phyloP scores from a whole-genome alignment of 1,284 basidiomycete species.

The Trichosporon faecale region DNA sequence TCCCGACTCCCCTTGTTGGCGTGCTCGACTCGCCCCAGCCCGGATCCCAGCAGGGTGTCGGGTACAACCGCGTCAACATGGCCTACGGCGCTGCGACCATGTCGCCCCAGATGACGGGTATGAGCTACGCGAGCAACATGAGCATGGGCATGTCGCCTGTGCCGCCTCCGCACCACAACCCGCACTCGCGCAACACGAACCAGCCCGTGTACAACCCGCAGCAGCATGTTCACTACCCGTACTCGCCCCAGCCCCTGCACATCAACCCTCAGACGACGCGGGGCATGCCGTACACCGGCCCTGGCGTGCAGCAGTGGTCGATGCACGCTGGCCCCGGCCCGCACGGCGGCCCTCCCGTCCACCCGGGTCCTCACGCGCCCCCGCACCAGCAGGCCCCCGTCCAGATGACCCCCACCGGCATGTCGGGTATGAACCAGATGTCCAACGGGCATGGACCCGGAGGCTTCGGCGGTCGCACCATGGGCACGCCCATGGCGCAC shows the following conservation, averaged over 20 bases:
- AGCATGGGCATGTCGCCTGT: constrained; percentile 27
- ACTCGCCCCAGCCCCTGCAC: constrained; percentile 44
- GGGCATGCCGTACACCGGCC: constrained; percentile 45
- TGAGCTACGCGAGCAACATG: constrained; percentile 24
- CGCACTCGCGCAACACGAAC: constrained; percentile 25
- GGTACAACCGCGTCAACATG: constrained; percentile 34
- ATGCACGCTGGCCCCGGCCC: constrained; percentile 22
- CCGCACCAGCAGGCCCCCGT: constrained; percentile 30
- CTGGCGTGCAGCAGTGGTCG: constrained; percentile 38
- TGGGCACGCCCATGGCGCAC: constrained; percentile 30
- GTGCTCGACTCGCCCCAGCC: constrained; percentile 58
- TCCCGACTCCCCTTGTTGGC: constrained; percentile 84
- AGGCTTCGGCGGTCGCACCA: constrained; percentile 22
- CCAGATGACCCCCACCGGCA: constrained; percentile 39
- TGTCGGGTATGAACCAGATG: constrained; percentile 33
- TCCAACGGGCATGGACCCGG: constrained; percentile 21
- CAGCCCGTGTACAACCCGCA: constrained; percentile 46
- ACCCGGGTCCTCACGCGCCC: constrained; percentile 21
- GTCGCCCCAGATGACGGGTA: constrained; percentile 33
- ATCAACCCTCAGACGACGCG: constrained; percentile 41
- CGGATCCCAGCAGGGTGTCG: constrained; percentile 34
- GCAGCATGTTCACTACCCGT: constrained; percentile 47
- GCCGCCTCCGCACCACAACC: constrained; percentile 24
- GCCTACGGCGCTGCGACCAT: constrained; percentile 23
- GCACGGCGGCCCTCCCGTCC: constrained; percentile 15